Evolutionary conservation across 345 rosid species (phyloP).

Genomic region (Aquilaria yunnanensis): DNA sequence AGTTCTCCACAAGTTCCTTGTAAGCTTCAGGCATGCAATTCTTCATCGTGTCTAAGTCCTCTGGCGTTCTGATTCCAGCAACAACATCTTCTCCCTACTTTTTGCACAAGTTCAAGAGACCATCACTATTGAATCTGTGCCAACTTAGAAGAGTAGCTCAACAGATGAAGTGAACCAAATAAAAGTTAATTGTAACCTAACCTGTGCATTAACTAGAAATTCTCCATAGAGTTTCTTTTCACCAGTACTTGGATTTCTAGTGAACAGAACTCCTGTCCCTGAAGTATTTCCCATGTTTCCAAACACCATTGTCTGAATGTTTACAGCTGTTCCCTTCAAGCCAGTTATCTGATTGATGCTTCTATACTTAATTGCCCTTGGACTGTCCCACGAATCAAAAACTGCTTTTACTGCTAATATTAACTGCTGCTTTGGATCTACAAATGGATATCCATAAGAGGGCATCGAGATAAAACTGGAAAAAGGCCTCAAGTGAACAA

Average conservation of each 20-base stretch:
- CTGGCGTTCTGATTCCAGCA: conserved; percentile 93
- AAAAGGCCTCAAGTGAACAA: background rate
- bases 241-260: conserved; percentile 92
- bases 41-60: conserved; percentile 75
- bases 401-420: conserved; percentile 67
- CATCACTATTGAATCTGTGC: background rate
- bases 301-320: conserved; percentile 91
- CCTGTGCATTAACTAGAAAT: conserved; percentile 94
- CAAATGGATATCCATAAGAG: background rate
- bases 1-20: conserved; percentile 79
- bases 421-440: conserved; percentile 78
- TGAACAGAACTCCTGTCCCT: conserved; percentile 93
- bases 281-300: conserved; percentile 96
- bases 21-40: conserved; percentile 74
- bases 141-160: background rate
- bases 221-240: conserved; percentile 90
- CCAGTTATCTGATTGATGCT: conserved; percentile 89
- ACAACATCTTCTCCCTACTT: conserved; percentile 92
- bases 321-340: conserved; percentile 85
- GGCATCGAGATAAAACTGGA: background rate
- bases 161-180: background rate
- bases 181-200: conserved; percentile 4
- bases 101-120: conserved; percentile 3
- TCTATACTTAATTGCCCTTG: conserved; percentile 75
- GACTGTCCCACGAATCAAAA: conserved; percentile 93